These are phyloP conservation scores for Pythium rhizo-oryzae DNA, from an alignment of 352 stramenopile species.

Conservation along the genomic window DNA sequence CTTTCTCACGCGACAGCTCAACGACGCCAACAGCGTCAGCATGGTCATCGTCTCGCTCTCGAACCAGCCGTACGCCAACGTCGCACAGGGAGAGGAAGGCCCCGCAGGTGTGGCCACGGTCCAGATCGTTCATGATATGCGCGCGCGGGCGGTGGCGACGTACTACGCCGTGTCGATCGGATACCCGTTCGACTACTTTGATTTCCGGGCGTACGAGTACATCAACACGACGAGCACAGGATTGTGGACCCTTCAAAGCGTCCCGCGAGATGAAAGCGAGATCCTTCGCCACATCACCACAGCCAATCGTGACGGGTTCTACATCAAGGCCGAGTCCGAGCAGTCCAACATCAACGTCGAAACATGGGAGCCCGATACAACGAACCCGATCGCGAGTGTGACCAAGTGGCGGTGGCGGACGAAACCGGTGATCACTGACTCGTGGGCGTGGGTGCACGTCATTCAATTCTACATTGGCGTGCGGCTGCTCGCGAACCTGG, in stretches of 20 bases:
- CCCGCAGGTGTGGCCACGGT: background rate
- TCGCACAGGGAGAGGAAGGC: background rate
- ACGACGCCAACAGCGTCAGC: background rate
- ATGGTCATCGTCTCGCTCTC: constrained; percentile 8
- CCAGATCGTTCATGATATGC: constrained; percentile 19
- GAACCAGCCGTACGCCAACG: constrained; percentile 14
- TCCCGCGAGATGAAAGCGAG: background rate
- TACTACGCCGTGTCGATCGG: constrained; percentile 11
- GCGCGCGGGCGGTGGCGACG: background rate
- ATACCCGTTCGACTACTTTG: constrained; percentile 18
- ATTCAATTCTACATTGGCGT: constrained; percentile 54
- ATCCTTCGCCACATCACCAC: constrained; percentile 1
- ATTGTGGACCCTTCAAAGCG: constrained; percentile 2
- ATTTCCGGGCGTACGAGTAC: constrained; percentile 2
- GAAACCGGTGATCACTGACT: constrained; percentile 33
- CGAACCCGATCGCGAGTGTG: background rate
- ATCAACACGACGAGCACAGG: background rate
- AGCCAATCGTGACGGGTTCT: constrained; percentile 17
- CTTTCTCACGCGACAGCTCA: constrained; percentile 3
- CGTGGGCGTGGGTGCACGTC: constrained; percentile 54
- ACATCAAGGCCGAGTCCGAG: constrained; percentile 24
- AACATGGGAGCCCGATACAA: constrained; percentile 2
- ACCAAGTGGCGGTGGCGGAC: constrained; percentile 25
- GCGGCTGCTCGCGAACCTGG: background rate
- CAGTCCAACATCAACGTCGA: constrained; percentile 28